Evolutionary conservation across 2,329 filamentous ascomycete species (phyloP).

Genomic region (Aspergillus sp.): DNA sequence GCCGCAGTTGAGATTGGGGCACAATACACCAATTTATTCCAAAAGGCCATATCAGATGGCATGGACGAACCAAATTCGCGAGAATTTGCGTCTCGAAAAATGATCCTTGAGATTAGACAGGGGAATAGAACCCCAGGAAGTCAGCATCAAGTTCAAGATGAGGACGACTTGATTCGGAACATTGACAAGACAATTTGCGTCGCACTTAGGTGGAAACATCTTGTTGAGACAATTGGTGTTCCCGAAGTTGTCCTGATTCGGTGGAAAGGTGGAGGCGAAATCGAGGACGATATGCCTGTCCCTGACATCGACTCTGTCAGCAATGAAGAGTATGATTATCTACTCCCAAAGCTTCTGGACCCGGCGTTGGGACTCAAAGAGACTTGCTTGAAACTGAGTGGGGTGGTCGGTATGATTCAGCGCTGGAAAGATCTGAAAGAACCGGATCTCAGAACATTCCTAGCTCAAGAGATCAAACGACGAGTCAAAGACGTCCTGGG

Average conservation of each 20-base stretch:
- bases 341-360: background rate
- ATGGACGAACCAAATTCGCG: background rate
- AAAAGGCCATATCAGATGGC: background rate
- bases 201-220: background rate
- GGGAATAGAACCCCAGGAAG: background rate
- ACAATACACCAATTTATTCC: background rate
- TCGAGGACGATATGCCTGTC: background rate
- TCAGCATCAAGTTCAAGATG: background rate
- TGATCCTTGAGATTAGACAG: background rate
- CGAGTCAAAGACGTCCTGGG: background rate
- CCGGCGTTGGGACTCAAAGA: background rate
- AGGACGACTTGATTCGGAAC: background rate
- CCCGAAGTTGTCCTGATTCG: background rate
- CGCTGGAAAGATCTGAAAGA: background rate
- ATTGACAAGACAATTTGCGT: background rate
- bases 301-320: background rate
- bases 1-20: background rate
- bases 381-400: background rate
- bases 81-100: background rate
- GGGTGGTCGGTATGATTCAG: slow-evolving; percentile 1
- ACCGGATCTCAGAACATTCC: background rate
- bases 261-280: background rate
- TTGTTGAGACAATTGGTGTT: slow-evolving; percentile 1
- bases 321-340: background rate
- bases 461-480: background rate